Evolutionary conservation across 169 alveolate species (phyloP).

Genomic region (Eimeria necatrix): DNA sequence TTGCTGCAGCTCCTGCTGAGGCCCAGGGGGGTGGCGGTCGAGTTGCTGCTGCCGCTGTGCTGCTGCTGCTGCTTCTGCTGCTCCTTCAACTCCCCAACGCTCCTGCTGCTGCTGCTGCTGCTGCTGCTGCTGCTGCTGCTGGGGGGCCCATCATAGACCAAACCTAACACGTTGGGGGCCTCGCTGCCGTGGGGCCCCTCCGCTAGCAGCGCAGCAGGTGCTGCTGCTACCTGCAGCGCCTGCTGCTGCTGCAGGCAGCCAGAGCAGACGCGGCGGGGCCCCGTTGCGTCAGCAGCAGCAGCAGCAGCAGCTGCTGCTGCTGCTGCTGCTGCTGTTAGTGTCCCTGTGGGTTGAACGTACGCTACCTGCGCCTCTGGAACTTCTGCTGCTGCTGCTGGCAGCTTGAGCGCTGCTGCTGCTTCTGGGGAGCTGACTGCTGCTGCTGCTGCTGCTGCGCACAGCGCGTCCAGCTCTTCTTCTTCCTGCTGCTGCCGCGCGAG

Average conservation of each 20-base stretch:
- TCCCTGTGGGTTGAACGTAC: too few species aligned
- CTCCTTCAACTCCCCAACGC: background rate
- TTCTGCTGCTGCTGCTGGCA: background rate
- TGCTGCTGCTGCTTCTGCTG: conserved; percentile 51
- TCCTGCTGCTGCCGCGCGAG: conserved; percentile 60
- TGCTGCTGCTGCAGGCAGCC: conserved; percentile 61
- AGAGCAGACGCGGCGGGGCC: background rate
- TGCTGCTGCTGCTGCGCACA: conserved; percentile 47
- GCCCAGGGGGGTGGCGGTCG: background rate
- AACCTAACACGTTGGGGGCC: conserved; percentile 48
- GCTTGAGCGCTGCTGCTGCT: conserved; percentile 34
- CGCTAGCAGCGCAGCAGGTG: conserved; percentile 15
- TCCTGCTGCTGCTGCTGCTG: background rate
- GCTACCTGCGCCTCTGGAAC: too few species aligned
- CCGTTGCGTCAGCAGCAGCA: background rate
- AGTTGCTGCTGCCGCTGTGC: conserved; percentile 10
- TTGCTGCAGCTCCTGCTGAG: conserved; percentile 67
- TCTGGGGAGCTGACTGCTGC: conserved; percentile 1
- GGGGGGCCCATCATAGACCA: background rate
- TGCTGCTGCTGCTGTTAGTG: conserved; percentile 27
- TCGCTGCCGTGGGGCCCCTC: conserved; percentile 68
- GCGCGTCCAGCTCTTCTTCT: conserved; percentile 8
- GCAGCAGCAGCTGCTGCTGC: background rate
- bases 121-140: conserved; percentile 52
- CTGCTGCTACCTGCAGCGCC: conserved; percentile 10